Percentiles rank a stretch among this genome's conserved stretches.
Evolutionary conservation across 1,284 basidiomycete genomes (phyloP).

Genomic region (Irpex sp.): DNA sequence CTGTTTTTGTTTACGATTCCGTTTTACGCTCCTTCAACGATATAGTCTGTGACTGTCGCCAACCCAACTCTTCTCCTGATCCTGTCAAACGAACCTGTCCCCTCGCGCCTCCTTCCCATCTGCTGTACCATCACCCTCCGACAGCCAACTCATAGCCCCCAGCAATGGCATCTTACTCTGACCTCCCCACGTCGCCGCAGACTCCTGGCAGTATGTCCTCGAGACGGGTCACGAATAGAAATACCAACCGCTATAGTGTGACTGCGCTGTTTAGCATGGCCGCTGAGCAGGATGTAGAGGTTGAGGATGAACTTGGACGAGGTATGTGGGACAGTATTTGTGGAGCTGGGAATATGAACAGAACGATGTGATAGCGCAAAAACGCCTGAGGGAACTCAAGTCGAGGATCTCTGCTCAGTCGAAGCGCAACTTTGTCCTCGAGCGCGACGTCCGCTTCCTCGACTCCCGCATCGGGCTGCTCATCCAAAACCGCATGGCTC

Average conservation of each 20-base stretch:
- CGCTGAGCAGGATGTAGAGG: slow-evolving; percentile 97
- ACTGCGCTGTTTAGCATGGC: slow-evolving; percentile 97
- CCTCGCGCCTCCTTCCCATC: background rate
- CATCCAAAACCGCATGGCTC: slow-evolving; percentile 97
- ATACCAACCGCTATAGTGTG: slow-evolving; percentile 95
- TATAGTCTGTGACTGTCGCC: slow-evolving; percentile 8
- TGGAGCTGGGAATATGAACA: background rate
- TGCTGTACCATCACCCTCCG: slow-evolving; percentile 10
- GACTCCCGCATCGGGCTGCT: slow-evolving; percentile 96
- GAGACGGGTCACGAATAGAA: slow-evolving; percentile 80
- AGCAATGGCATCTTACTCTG: slow-evolving; percentile 53
- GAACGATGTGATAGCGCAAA: slow-evolving; percentile 69
- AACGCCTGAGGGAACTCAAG: slow-evolving; percentile 93
- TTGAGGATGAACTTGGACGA: slow-evolving; percentile 95
- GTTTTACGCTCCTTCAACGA: slow-evolving; percentile 16
- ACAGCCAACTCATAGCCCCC: slow-evolving; percentile 2
- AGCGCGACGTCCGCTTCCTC: slow-evolving; percentile 96
- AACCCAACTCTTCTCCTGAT: slow-evolving; percentile 7
- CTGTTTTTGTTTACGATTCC: slow-evolving; percentile 11
- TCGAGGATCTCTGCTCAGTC: slow-evolving; percentile 97
- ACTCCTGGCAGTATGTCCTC: slow-evolving; percentile 64
- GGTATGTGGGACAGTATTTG: slow-evolving; percentile 46
- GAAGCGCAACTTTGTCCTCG: slow-evolving; percentile 99
- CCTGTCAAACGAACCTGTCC: slow-evolving; percentile 8
- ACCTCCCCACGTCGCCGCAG: slow-evolving; percentile 43